Base-by-base conservation (phyloP, 1,139 yeast species). In the Yamadazyma friedrichii region DNA sequence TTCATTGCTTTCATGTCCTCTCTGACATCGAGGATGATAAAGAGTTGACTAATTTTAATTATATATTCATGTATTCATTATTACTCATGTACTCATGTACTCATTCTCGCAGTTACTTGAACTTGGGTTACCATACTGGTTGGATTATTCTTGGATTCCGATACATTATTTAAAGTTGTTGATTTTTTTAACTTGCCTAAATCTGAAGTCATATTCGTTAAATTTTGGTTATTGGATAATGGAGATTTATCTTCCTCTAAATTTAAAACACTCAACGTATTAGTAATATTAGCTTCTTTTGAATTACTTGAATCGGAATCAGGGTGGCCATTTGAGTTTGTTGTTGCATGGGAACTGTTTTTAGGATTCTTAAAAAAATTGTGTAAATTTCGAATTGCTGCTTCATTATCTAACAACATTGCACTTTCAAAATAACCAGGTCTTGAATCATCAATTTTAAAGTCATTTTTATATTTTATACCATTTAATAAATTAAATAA, bases 391-490 rank as follows among this genome's bases (percentile, higher is more conserved):
- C 67, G 58, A 40, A 62, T 60, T 0, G 83, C 76, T 9, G 66
- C 62, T 44, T 75, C 79, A 2, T 72, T 64, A 50, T 78, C 84
- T 41, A 78, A 59, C 27, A 78, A 55, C 53, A 76, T 53, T 13
- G 83, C 76, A 38, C 78, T 70, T 58, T 81, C 87, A 56, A 81
- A 76, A 45, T 81, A 74, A 1, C 87, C 86, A 0, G 87, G 86
- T 43, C 74, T 61, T 9, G 83, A 76, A 42, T 82, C 86, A 54
- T 81, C 86, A 38, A 81, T 73, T 50, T 74, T 70, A 46, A 80
- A 57, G 15, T 57, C 56, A 44, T 76, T 78, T 31, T 65, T 64
- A 44, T 69, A 74, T 41, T 70, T 74, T 22, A 76, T 75, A 11
- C 83, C 83, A 50, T 80, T 77, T 45, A 70, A 58, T 44, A 74